These are phyloP conservation scores for Dothideomycetidae sp. DNA, from an alignment of 2,329 filamentous ascomycete genomes.

Conservation along the genomic window DNA sequence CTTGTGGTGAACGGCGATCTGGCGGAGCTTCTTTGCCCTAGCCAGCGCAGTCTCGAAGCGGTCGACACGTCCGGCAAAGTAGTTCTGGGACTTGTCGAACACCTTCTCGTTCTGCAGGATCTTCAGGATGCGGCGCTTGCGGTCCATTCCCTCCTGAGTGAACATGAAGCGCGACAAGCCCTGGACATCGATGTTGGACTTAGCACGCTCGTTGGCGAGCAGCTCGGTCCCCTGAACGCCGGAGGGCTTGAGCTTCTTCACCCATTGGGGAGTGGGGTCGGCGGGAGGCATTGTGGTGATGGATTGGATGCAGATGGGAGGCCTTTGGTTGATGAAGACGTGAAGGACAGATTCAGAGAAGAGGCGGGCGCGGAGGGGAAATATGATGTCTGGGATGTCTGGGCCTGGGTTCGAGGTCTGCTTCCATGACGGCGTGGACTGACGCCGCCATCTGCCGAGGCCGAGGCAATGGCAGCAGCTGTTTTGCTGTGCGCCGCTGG, in stretches of 20 bases:
- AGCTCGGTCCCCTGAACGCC: slow-evolving; percentile 56
- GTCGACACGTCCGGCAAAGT: slow-evolving; percentile 55
- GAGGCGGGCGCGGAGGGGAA: too few species aligned
- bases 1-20: slow-evolving; percentile 50
- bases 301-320: slow-evolving; percentile 3
- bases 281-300: slow-evolving; percentile 11
- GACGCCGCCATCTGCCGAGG: background rate
- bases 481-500: background rate
- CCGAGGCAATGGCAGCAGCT: background rate
- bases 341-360: background rate
- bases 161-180: slow-evolving; percentile 56
- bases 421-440: background rate
- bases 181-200: slow-evolving; percentile 52
- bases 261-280: slow-evolving; percentile 40
- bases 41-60: slow-evolving; percentile 56
- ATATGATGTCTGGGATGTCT: too few species aligned
- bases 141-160: slow-evolving; percentile 48
- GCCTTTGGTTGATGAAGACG: background rate
- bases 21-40: slow-evolving; percentile 54
- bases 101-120: slow-evolving; percentile 54
- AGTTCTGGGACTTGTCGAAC: slow-evolving; percentile 67
- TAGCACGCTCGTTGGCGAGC: slow-evolving; percentile 51
- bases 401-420: too few species aligned
- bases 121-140: slow-evolving; percentile 45
- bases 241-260: slow-evolving; percentile 50